Evolutionary conservation across 1,139 yeast genomes (phyloP).

Genomic region (Saccharomyces hybrid): DNA sequence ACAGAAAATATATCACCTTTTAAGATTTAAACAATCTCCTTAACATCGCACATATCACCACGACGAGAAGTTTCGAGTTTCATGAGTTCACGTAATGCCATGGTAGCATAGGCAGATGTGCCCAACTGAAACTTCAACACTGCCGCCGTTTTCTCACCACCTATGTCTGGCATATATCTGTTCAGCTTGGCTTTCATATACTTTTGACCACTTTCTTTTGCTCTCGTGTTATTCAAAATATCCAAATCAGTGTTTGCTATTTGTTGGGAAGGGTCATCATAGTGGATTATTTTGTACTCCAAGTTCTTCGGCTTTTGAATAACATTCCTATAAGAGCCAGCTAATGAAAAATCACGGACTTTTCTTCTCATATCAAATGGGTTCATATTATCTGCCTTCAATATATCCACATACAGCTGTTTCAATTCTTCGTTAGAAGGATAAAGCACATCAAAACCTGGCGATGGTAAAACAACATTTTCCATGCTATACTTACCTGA

Average conservation of each 20-base stretch:
- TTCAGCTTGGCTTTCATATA: constrained; percentile 30
- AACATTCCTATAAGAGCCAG: constrained; percentile 84
- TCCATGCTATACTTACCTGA: constrained; percentile 55
- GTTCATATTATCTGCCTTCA: constrained; percentile 77
- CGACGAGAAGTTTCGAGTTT: constrained; percentile 70
- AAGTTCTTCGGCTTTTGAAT: constrained; percentile 59
- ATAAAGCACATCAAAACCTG: constrained; percentile 83
- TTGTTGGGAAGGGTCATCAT: constrained; percentile 56
- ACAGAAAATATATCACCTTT: neutral
- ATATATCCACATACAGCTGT: constrained; percentile 59
- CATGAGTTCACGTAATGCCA: constrained; percentile 93
- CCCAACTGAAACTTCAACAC: constrained; percentile 72
- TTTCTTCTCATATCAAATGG: constrained; percentile 79
- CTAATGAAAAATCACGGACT: constrained; percentile 79
- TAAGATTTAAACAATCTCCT: constrained; percentile 2
- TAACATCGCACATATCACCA: constrained; percentile 42
- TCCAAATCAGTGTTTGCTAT: constrained; percentile 80
- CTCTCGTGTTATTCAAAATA: constrained; percentile 42
- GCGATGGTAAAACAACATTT: constrained; percentile 88
- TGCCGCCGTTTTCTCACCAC: constrained; percentile 58
- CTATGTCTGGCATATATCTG: constrained; percentile 35
- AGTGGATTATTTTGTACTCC: constrained; percentile 57
- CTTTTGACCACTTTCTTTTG: constrained; percentile 29
- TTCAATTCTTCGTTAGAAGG: constrained; percentile 60
- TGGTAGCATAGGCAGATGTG: constrained; percentile 90